Evolutionary conservation across 768 basidiomycete genomes (phyloP).

Genomic region (Tulasnella calospora): DNA sequence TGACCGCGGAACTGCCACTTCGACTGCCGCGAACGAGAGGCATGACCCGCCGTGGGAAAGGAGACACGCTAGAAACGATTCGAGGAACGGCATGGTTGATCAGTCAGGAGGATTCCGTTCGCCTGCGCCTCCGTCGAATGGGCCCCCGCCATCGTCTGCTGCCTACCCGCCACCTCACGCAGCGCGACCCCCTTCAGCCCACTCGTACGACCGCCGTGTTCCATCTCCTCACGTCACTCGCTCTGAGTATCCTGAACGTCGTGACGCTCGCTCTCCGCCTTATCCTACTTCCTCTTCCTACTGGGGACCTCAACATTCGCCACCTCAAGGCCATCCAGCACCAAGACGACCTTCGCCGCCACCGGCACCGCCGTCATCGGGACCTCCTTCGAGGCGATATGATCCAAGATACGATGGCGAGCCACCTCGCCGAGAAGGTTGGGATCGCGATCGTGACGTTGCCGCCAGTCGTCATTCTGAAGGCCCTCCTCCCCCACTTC

Average conservation of each 20-base stretch:
- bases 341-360: conserved; percentile 34
- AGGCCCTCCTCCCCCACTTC: conserved; percentile 9
- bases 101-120: conserved; percentile 29
- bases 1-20: conserved; percentile 11
- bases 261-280: background rate
- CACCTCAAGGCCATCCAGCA: conserved; percentile 1
- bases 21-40: conserved; percentile 9
- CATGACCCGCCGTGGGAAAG: conserved; percentile 24
- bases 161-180: conserved; percentile 13
- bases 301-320: background rate
- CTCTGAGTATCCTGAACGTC: conserved; percentile 40
- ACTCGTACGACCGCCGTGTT: background rate
- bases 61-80: conserved; percentile 38
- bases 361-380: background rate
- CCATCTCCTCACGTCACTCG: conserved; percentile 33
- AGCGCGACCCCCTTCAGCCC: background rate
- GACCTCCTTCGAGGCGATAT: conserved; percentile 40
- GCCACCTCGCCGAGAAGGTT: background rate
- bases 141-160: conserved; percentile 31
- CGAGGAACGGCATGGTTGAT: conserved; percentile 56
- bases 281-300: background rate
- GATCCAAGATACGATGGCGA: conserved; percentile 49
- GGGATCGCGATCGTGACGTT: conserved; percentile 17
- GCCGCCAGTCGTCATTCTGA: conserved; percentile 36
- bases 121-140: conserved; percentile 47